These are phyloP conservation scores for Kalmanozyma brasiliensis DNA, from an alignment of 1,284 basidiomycete genomes.

Conservation along the genomic window DNA sequence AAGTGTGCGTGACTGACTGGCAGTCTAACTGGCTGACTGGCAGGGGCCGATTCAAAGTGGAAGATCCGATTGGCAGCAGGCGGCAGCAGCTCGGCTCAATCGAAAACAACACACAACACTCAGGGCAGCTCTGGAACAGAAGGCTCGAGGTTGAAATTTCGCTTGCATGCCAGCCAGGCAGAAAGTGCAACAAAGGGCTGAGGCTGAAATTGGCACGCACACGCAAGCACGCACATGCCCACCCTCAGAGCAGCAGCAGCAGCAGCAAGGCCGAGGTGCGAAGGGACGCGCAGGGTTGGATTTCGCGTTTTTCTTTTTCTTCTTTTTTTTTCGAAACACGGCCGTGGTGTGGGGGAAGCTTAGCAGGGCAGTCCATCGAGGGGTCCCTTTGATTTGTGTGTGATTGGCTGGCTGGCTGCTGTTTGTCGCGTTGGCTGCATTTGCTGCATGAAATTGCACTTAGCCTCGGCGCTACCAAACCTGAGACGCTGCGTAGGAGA, in stretches of 20 bases:
- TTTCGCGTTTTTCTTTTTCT: neutral
- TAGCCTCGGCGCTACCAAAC: no score
- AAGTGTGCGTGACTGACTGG: no score
- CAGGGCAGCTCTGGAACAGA: no score
- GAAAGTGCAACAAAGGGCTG: no score
- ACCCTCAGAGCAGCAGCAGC: neutral
- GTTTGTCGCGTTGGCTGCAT: no score
- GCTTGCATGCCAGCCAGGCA: constrained; percentile 11
- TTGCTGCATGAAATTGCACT: no score
- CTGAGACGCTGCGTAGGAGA: no score
- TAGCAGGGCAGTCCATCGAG: neutral
- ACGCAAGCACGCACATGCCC: constrained; percentile 3
- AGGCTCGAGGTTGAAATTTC: neutral
- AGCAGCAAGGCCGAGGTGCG: neutral
- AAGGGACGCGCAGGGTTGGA: neutral
- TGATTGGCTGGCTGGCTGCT: no score
- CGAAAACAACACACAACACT: neutral
- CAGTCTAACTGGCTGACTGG: neutral
- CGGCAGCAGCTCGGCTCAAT: neutral
- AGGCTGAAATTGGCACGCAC: constrained; percentile 2
- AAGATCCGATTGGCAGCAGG: constrained; percentile 8
- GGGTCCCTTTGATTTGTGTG: no score
- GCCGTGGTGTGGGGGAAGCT: neutral
- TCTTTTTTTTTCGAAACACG: neutral
- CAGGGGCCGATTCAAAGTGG: neutral